Base-by-base conservation (phyloP, 2,329 filamentous ascomycete species). In the Diaporthe longicolla region DNA sequence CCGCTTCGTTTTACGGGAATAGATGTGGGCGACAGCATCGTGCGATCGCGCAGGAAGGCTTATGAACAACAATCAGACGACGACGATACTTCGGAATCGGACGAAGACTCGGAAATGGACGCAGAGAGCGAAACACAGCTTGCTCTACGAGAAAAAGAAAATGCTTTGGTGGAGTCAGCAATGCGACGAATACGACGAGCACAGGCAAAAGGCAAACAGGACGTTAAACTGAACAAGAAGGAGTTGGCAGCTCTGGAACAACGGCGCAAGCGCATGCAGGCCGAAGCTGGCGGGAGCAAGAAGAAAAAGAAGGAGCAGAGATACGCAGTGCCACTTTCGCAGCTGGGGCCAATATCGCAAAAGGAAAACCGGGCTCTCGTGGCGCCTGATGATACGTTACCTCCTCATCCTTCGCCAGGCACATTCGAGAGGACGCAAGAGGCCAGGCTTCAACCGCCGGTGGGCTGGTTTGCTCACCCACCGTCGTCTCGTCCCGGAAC, bases 171-270 rank as follows among this genome's bases (percentile, higher is more conserved):
- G 76, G 92, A 95, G 77, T 91, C 91, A 77, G 95, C 95, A 54
- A 85, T 97, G 82, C 91, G 92, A 78, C 93, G 94, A 77, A 97
- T 98, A 80, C 90, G 92, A 77, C 90, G 91, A 77, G 95, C 95
- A 21, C 92, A 94, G 81, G 90, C 90, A 76, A 91, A 91, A 79
- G 95, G 95, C 76, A 93, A 92, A 82, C 87, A 89, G 58, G 94
- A 97, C 73, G 94, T 98, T 72, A 93, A 92, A 81, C 88, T 98
- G 76, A 95, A 89, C 78, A 90, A 92, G 79, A 91, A 93, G 71
- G 95, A 98, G 82, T 86, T 98, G 78, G 93, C 92, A 76, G 95
- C 95, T 61, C 87, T 97, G 78, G 93, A 96, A 80, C 90, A 91
- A 76, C 87, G 89, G 79, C 85, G 89, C 76, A 90, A 91, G 81